phyloP scores from a whole-genome alignment of 164 flowering plant genomes.

The Akebia trifoliata region DNA sequence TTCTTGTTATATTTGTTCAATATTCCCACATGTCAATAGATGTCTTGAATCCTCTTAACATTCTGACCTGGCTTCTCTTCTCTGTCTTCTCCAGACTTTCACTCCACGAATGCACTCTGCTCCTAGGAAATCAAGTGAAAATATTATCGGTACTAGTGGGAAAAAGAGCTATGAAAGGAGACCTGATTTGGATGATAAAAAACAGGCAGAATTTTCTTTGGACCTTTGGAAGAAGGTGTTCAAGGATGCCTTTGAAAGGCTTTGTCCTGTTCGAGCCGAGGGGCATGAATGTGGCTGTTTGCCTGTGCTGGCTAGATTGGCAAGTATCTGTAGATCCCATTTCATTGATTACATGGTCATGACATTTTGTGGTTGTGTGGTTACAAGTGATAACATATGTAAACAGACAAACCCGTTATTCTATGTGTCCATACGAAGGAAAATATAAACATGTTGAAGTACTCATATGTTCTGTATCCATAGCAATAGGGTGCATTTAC shows the following conservation, averaged over 20 bases:
- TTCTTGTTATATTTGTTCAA: too few species aligned
- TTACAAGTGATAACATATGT: too few species aligned
- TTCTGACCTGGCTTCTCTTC: conserved; percentile 16
- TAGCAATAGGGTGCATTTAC: background rate
- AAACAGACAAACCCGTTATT: background rate
- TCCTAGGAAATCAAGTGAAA: conserved; percentile 25
- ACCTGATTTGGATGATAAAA: conserved; percentile 44
- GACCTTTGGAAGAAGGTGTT: conserved; percentile 85
- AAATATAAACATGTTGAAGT: background rate
- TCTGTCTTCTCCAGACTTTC: conserved; percentile 44
- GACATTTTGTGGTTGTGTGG: too few species aligned
- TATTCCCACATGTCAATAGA: background rate
- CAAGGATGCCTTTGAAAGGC: conserved; percentile 76
- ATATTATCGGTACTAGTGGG: conserved; percentile 19
- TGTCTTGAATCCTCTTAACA: background rate
- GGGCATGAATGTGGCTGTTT: conserved; percentile 95
- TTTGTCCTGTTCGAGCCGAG: conserved; percentile 84
- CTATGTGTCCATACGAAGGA: too few species aligned
- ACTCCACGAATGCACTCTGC: conserved; percentile 83
- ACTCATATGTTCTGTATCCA: background rate
- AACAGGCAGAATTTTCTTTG: conserved; percentile 60
- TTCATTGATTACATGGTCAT: background rate
- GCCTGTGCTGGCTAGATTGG: conserved; percentile 62
- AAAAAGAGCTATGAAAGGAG: conserved; percentile 33
- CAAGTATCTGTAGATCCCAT: conserved; percentile 15